Evolutionary conservation across 176 grass and related monocot species (phyloP).

Genomic region (Oryza meyeriana): DNA sequence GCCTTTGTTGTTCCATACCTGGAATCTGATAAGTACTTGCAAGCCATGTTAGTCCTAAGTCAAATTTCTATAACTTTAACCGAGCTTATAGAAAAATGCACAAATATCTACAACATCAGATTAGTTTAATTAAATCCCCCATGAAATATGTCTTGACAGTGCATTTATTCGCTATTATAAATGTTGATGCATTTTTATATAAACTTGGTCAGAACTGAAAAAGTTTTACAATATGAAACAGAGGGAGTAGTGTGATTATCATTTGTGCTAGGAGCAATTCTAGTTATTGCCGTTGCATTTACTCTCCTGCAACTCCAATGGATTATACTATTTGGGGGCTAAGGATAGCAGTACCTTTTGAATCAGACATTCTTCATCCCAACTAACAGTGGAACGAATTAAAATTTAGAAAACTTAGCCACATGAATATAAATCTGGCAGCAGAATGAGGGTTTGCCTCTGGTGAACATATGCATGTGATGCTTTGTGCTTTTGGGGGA

Average conservation of each 20-base stretch:
- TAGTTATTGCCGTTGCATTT: neutral
- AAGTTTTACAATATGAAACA: too few species aligned
- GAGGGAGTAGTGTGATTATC: neutral
- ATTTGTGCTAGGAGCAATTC: neutral
- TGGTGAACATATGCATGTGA: neutral
- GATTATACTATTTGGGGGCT: neutral
- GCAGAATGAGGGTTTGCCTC: neutral
- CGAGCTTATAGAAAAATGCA: too few species aligned
- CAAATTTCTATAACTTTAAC: too few species aligned
- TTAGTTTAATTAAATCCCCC: too few species aligned
- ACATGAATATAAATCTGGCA: slow-evolving; percentile 21
- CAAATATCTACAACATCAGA: too few species aligned
- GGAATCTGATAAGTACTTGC: neutral
- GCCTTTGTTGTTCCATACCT: neutral
- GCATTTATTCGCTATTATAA: too few species aligned
- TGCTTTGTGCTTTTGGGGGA: slow-evolving; percentile 6
- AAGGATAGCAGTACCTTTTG: neutral
- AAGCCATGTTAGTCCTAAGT: too few species aligned
- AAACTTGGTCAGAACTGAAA: too few species aligned
- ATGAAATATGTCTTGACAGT: too few species aligned
- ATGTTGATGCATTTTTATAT: too few species aligned
- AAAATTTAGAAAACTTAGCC: neutral
- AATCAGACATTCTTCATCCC: slow-evolving; percentile 7
- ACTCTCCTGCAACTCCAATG: neutral
- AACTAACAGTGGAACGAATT: neutral